These are phyloP conservation scores for Ogataea neopini DNA, from an alignment of 805 yeast species.

Conservation along the genomic window DNA sequence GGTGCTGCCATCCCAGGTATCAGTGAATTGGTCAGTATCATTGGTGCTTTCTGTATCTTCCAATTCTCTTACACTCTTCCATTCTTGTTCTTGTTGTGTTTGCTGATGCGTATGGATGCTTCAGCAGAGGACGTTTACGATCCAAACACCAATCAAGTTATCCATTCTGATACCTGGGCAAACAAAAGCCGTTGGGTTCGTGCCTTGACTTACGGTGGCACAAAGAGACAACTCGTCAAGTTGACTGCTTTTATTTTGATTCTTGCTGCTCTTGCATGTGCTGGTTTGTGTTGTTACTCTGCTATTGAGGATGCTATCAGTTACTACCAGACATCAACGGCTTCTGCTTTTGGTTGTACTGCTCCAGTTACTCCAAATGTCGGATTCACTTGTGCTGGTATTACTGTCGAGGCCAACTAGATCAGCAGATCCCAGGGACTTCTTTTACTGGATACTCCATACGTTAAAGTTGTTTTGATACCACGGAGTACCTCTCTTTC, in stretches of 20 bases:
- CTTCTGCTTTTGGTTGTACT: conserved; percentile 14
- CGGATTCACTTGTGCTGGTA: conserved; percentile 18
- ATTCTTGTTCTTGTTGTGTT: conserved; percentile 21
- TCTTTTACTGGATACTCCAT: too few species aligned
- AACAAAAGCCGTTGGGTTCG: conserved; percentile 14
- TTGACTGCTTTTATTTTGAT: conserved; percentile 7
- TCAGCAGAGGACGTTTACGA: conserved; percentile 11
- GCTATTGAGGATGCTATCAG: conserved; percentile 15
- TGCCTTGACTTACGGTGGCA: conserved; percentile 12
- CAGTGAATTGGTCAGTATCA: conserved; percentile 38
- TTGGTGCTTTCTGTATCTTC: conserved; percentile 46
- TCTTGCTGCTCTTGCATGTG: conserved; percentile 15
- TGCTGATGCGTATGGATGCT: conserved; percentile 15
- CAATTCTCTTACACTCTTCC: conserved; percentile 51
- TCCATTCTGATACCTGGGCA: conserved; percentile 7
- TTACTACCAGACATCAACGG: conserved; percentile 10
- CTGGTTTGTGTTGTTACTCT: conserved; percentile 17
- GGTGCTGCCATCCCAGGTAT: conserved; percentile 48
- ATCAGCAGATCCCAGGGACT: too few species aligned
- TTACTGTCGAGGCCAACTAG: conserved; percentile 12
- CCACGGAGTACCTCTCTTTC: too few species aligned
- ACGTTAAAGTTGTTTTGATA: too few species aligned
- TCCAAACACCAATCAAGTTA: conserved; percentile 9
- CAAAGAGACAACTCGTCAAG: conserved; percentile 8
- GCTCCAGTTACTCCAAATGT: conserved; percentile 18